phyloP scores from a whole-genome alignment of 805 yeast species.

The Tetrapisispora taiwanensis region DNA sequence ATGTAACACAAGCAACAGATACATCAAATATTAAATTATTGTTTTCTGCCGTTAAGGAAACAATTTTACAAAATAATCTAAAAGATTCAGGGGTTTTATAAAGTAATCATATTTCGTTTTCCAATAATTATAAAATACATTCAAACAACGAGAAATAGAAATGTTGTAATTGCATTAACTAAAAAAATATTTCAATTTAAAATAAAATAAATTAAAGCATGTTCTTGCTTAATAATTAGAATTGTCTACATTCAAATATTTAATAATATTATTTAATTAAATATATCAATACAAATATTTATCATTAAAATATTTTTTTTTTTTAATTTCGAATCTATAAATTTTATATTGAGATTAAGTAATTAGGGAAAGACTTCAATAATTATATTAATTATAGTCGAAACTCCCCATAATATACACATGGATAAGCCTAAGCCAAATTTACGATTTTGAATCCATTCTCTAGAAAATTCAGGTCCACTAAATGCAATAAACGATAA shows the following conservation, averaged over 20 bases:
- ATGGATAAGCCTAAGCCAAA: slow-evolving; percentile 16
- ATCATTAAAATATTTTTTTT: too few relatives aligned
- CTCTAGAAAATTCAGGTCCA: slow-evolving; percentile 7
- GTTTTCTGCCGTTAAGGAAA: slow-evolving; percentile 74
- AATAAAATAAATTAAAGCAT: background rate
- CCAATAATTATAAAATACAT: too few relatives aligned
- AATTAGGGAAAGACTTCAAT: slow-evolving; percentile 9
- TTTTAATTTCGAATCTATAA: too few relatives aligned
- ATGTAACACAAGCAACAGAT: slow-evolving; percentile 90
- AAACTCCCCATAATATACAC: slow-evolving; percentile 21
- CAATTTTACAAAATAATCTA: slow-evolving; percentile 64
- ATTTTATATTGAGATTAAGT: too few relatives aligned
- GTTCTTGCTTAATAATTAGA: background rate
- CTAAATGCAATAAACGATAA: slow-evolving; percentile 14
- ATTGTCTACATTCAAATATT: background rate
- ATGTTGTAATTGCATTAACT: background rate
- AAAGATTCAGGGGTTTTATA: slow-evolving; percentile 65
- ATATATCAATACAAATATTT: too few relatives aligned
- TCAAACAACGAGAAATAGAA: background rate
- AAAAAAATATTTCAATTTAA: background rate
- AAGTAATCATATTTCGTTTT: background rate
- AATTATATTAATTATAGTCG: slow-evolving; percentile 19
- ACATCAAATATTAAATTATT: slow-evolving; percentile 81
- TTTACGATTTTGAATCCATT: slow-evolving; percentile 9
- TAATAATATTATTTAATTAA: background rate